Evolutionary conservation across 371 early-diverging fungal species (phyloP), one percentile per base, ranked within the genome.

Genomic region (Batrachochytrium dendrobatidis): DNA sequence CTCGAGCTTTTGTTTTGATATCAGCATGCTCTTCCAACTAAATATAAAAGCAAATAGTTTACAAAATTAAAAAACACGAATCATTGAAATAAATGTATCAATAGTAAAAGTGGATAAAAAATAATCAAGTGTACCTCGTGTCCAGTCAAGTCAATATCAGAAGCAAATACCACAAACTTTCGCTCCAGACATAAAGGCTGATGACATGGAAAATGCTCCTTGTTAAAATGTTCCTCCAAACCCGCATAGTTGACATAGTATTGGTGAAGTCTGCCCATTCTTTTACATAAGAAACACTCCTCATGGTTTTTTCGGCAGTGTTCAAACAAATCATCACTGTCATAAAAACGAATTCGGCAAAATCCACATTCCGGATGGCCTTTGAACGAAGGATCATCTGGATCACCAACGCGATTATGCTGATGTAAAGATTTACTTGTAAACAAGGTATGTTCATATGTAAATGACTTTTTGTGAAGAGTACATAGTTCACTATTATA

Each of bases 231-330:
- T 2, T 81, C 64, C 63, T 89, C 88, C 89, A 96, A 67, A 15
- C 74, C 71, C n/a, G 73, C 55, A 61, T 94, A 95, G 68, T 95
- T 85, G 49, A 68, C 67, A 67, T 85, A 95, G 69, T 95, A 95
- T 52, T 85, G 84, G 65, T 94, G 84, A n/a, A 86, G 80, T 22
- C 84, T 76, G 3, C 89, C 88, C 43, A 62, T 64, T 53, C 86
- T 71, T 10, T 83, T 77, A 63, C 97, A 97, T 25, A 95, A 68
- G 63, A 89, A 87, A 60, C 97, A 97, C 67, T 92, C 87, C 67
- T 97, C 96, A 72, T 97, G 96, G 55, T 82, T 83, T 55, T 91
- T 84, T n/a, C 89, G 81, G 66, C 96, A 95, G 70, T 97, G 97
- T 34, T 87, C 87, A 70, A 80, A 94, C 25, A 97, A 72, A 68